Conservation (phyloP, 2,329 filamentous ascomycete genomes). For the Rhynchosporium secalis region DNA sequence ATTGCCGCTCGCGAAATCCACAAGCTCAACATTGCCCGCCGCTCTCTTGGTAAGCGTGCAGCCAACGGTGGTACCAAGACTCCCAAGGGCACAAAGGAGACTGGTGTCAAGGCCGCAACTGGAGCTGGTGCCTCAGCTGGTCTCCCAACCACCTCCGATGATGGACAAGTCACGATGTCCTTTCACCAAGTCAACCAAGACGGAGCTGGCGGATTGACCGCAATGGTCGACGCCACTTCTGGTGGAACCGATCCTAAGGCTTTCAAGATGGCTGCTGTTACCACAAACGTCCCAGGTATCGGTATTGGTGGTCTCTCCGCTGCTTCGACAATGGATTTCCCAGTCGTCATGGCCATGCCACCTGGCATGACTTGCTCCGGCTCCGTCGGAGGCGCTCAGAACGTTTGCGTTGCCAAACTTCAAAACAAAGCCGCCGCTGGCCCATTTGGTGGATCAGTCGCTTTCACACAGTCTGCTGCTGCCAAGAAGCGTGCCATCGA, state of each 20-base stretch:
- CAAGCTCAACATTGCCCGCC: slow-evolving; percentile 57
- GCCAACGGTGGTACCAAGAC: slow-evolving; percentile 49
- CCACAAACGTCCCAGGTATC: slow-evolving; percentile 60
- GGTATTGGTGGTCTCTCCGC: slow-evolving; percentile 57
- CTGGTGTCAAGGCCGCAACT: slow-evolving; percentile 53
- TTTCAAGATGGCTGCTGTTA: slow-evolving; percentile 53
- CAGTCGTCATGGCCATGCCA: slow-evolving; percentile 65
- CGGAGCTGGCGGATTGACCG: slow-evolving; percentile 63
- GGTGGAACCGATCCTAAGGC: slow-evolving; percentile 60
- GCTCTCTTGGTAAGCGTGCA: slow-evolving; percentile 37
- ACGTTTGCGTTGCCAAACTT: slow-evolving; percentile 66
- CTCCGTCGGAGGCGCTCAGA: slow-evolving; percentile 55
- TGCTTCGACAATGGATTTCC: slow-evolving; percentile 63
- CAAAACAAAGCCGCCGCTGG: slow-evolving; percentile 62
- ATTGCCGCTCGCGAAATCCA: slow-evolving; percentile 72
- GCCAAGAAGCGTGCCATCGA: slow-evolving; percentile 63
- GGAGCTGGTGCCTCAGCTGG: slow-evolving; percentile 53
- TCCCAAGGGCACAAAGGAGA: slow-evolving; percentile 49
- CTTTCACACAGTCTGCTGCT: slow-evolving; percentile 60
- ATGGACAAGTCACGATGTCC: slow-evolving; percentile 62
- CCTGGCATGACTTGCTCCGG: slow-evolving; percentile 66
- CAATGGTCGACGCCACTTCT: slow-evolving; percentile 61
- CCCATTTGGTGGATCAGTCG: slow-evolving; percentile 66
- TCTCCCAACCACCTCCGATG: slow-evolving; percentile 60
- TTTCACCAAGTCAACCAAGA: slow-evolving; percentile 74